Evolutionary conservation across 192 early-diverging fungal species (phyloP), one percentile per base, ranked within the genome.

Genomic region (Ambispora gerdemannii): DNA sequence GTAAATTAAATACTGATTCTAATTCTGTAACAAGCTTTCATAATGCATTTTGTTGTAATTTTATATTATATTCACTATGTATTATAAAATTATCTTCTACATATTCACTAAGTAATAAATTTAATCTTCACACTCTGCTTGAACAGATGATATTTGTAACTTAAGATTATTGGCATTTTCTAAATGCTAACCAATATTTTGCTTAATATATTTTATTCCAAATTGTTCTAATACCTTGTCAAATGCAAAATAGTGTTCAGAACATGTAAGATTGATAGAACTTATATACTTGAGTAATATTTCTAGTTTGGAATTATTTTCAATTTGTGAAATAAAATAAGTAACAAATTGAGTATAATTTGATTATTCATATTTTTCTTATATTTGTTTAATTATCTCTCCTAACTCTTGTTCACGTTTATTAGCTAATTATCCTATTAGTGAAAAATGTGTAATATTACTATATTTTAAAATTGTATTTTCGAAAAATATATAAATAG

Each of bases 271-370:
- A 50, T 66, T 66, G n/a, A 66, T 30, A n/a, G 64, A 66, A 66
- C 11, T 3, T 1, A 22, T 49, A 31, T 28, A 15, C 31, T 51
- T 30, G 7, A 66, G 32, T 50, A 49, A 13, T 3, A 7, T n/a
- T 31, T 33, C 0, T 31, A 66, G 22, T 1, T 49, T 1, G 27
- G 28, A 30, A n/a, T 8, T 50, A 50, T 22, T 49, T 7, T 10
- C 36, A 27, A 38, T 36, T 22, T 64, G 43, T 13, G 24, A 64
- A 13, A 66, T 66, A 66, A 32, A n/a, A n/a, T n/a, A n/a, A n/a
- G n/a, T n/a, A n/a, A n/a, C n/a, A n/a, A n/a, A n/a, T n/a, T n/a
- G n/a, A n/a, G n/a, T n/a, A n/a, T n/a, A n/a, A n/a, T n/a, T n/a
- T n/a, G n/a, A n/a, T n/a, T n/a, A n/a, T n/a, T n/a, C n/a, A n/a